Evolutionary conservation across 2,329 filamentous ascomycete species (phyloP).

Genomic region (Paraconiothyrium brasiliense): DNA sequence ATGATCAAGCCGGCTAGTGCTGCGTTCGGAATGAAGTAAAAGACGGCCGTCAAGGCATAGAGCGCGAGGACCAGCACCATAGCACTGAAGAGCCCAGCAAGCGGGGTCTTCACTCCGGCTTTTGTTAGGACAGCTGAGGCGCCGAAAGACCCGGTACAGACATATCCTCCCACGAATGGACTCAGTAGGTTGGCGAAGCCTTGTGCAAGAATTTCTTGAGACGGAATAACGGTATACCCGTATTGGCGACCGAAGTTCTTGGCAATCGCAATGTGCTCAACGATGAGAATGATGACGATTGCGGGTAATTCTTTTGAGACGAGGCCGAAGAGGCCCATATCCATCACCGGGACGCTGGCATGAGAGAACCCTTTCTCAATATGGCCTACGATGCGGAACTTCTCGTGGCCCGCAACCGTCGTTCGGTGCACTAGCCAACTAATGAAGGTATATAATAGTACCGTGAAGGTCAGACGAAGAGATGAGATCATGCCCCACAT

Average conservation of each 20-base stretch:
- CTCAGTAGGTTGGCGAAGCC: slow-evolving; percentile 87
- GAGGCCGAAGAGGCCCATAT: slow-evolving; percentile 69
- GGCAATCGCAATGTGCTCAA: slow-evolving; percentile 94
- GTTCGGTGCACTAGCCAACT: slow-evolving; percentile 76
- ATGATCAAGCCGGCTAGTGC: slow-evolving; percentile 88
- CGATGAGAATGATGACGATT: slow-evolving; percentile 86
- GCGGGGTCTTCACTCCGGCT: slow-evolving; percentile 87
- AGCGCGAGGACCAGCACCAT: slow-evolving; percentile 84
- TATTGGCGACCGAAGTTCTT: slow-evolving; percentile 94
- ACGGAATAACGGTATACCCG: slow-evolving; percentile 92
- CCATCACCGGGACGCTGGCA: slow-evolving; percentile 74
- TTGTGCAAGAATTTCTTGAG: slow-evolving; percentile 92
- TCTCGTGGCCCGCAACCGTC: slow-evolving; percentile 51
- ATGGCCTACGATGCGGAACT: slow-evolving; percentile 75
- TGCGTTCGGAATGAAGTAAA: slow-evolving; percentile 88
- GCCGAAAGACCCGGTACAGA: slow-evolving; percentile 91
- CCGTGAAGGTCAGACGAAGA: slow-evolving; percentile 85
- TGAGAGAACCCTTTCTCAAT: slow-evolving; percentile 88
- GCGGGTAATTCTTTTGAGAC: slow-evolving; percentile 79
- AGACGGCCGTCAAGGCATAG: slow-evolving; percentile 84
- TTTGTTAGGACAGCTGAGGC: slow-evolving; percentile 95
- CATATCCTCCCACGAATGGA: slow-evolving; percentile 87
- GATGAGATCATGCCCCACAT: slow-evolving; percentile 87
- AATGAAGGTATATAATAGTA: slow-evolving; percentile 87
- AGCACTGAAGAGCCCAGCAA: slow-evolving; percentile 87